Evolutionary conservation across 805 yeast species (phyloP).

Genomic region (Metschnikowia noctiluminum): DNA sequence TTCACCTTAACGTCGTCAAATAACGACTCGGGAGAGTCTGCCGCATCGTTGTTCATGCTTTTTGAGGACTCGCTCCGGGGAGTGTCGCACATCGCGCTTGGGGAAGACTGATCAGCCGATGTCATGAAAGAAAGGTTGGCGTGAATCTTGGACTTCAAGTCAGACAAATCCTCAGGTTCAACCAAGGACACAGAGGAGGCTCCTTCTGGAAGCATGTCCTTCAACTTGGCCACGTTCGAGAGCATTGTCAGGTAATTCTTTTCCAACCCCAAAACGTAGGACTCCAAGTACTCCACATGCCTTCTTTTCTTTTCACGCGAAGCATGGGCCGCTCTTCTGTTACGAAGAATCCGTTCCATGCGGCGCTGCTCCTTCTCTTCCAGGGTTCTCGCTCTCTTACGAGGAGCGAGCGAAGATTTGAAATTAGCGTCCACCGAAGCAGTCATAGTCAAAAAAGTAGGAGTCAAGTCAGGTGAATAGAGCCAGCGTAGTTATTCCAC

Average conservation of each 20-base stretch:
- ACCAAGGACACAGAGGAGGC: conserved; percentile 9
- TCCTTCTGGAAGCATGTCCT: conserved; percentile 8
- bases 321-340: conserved; percentile 96
- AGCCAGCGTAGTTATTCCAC: no score
- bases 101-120: conserved; percentile 3
- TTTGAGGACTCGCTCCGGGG: conserved; percentile 5
- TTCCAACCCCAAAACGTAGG: conserved; percentile 47
- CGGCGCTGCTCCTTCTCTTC: conserved; percentile 97
- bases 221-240: conserved; percentile 23
- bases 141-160: conserved; percentile 14
- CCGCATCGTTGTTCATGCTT: conserved; percentile 2
- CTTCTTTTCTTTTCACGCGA: conserved; percentile 94
- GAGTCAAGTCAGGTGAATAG: no score
- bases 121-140: conserved; percentile 6
- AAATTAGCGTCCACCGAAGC: conserved; percentile 20
- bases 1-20: conserved; percentile 5
- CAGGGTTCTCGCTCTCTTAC: conserved; percentile 93
- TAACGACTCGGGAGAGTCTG: conserved; percentile 3
- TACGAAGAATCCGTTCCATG: conserved; percentile 86
- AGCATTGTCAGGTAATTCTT: conserved; percentile 26
- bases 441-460: conserved; percentile 4
- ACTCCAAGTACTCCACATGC: conserved; percentile 83
- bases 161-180: conserved; percentile 14
- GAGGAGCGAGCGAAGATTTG: conserved; percentile 71
- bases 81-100: conserved; percentile 5